A percentile compares a stretch with the other conserved stretches of the same genome.
These are phyloP conservation scores for Lactarius hengduanensis DNA, from an alignment of 768 basidiomycete species.

Conservation along the genomic window DNA sequence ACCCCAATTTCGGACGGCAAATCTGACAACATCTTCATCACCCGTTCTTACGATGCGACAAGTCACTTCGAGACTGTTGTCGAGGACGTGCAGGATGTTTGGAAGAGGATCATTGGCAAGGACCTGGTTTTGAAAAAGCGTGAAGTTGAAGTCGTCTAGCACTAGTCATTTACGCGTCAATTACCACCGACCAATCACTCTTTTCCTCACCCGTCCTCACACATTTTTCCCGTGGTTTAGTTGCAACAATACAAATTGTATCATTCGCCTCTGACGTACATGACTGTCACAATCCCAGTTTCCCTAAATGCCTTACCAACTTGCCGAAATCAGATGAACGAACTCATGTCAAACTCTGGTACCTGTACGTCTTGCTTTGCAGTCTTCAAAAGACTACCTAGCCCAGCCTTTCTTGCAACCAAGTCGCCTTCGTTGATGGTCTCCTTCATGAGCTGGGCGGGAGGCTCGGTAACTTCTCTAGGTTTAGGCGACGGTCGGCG, in stretches of 20 bases:
- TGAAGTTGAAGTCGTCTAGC: slow-evolving; percentile 64
- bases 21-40: slow-evolving; percentile 93
- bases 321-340: slow-evolving; percentile 54
- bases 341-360: slow-evolving; percentile 85
- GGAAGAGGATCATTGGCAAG: slow-evolving; percentile 79
- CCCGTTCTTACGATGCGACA: slow-evolving; percentile 96
- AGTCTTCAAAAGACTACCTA: slow-evolving; percentile 87
- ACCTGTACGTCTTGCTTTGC: slow-evolving; percentile 85
- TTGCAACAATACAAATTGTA: slow-evolving; percentile 23
- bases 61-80: slow-evolving; percentile 99
- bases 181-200: slow-evolving; percentile 4
- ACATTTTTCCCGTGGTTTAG: slow-evolving; percentile 7
- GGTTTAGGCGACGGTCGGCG: slow-evolving; percentile 50
- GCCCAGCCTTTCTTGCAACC: slow-evolving; percentile 62
- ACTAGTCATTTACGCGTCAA: slow-evolving; percentile 25
- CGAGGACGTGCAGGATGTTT: slow-evolving; percentile 95
- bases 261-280: slow-evolving; percentile 16
- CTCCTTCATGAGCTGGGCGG: slow-evolving; percentile 29
- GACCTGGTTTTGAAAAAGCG: slow-evolving; percentile 87
- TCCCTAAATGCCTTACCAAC: background rate
- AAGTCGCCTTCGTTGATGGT: slow-evolving; percentile 53
- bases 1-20: slow-evolving; percentile 81
- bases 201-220: slow-evolving; percentile 2
- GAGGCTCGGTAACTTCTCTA: slow-evolving; percentile 26
- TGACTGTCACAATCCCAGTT: slow-evolving; percentile 3